These are phyloP conservation scores for Cutaneotrichosporon sp. DNA, from an alignment of 1,284 basidiomycete species.

Conservation along the genomic window DNA sequence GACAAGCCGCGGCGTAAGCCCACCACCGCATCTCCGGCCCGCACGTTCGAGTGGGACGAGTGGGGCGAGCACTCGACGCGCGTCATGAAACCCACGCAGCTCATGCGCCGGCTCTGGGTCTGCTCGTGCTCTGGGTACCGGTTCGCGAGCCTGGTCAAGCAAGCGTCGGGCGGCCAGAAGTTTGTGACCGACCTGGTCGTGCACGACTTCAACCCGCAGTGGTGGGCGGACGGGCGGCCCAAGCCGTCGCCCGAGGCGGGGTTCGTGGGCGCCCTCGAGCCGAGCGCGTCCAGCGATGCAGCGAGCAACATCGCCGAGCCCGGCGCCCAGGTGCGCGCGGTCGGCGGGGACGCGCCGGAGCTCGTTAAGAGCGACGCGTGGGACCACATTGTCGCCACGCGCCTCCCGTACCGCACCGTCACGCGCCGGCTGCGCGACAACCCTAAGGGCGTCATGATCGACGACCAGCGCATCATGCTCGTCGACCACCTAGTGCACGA, in stretches of 20 bases:
- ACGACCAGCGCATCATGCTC: constrained; percentile 36
- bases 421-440: constrained; percentile 19
- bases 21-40: not conserved
- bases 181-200: constrained; percentile 19
- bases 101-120: constrained; percentile 40
- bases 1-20: constrained; percentile 4
- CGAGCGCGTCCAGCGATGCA: not conserved
- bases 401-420: constrained; percentile 36
- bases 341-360: constrained; percentile 22
- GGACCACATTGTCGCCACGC: constrained; percentile 33
- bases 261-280: not conserved
- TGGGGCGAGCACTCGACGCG: constrained; percentile 46
- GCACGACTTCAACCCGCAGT: constrained; percentile 44
- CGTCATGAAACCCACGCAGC: constrained; percentile 34
- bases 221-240: constrained; percentile 14
- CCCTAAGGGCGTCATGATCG: constrained; percentile 50
- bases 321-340: constrained; percentile 4
- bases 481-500: not conserved
- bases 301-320: constrained; percentile 3
- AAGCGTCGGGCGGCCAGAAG: not conserved
- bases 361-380: constrained; percentile 31
- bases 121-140: constrained; percentile 53
- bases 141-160: constrained; percentile 32
- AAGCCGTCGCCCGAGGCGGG: constrained; percentile 4
- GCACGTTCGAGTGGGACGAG: constrained; percentile 35